Evolutionary conservation across 768 basidiomycete species (phyloP).

Genomic region (Lactarius quietus): DNA sequence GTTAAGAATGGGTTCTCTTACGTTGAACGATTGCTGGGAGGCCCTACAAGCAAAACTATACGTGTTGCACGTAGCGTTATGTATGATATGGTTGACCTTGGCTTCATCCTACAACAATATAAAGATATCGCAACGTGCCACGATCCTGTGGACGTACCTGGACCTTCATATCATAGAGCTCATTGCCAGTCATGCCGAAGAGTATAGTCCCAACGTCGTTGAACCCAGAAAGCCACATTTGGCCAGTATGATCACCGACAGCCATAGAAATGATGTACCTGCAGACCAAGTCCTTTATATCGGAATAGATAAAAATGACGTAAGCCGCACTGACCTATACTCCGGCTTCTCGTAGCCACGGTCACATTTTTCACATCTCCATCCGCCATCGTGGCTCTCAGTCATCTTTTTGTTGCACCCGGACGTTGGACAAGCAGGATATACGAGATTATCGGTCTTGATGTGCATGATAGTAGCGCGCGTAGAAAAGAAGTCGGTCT

Average conservation of each 20-base stretch:
- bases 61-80: constrained; percentile 59
- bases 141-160: constrained; percentile 43
- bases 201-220: constrained; percentile 82
- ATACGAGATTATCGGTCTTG: constrained; percentile 75
- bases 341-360: constrained; percentile 65
- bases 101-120: constrained; percentile 48
- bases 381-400: constrained; percentile 54
- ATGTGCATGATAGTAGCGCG: constrained; percentile 87
- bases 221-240: constrained; percentile 93
- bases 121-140: background rate
- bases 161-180: constrained; percentile 70
- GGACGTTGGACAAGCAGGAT: constrained; percentile 81
- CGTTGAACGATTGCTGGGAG: constrained; percentile 82
- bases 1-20: constrained; percentile 36
- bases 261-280: constrained; percentile 84
- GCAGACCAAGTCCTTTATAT: constrained; percentile 13
- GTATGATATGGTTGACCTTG: constrained; percentile 56
- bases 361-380: constrained; percentile 94
- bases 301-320: background rate
- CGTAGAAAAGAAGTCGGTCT: constrained; percentile 72
- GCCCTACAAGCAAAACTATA: constrained; percentile 87
- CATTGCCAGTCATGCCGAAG: constrained; percentile 75
- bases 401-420: constrained; percentile 90
- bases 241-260: constrained; percentile 84
- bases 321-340: constrained; percentile 57